A percentile compares a stretch with the other conserved stretches of the same genome.
Evolutionary conservation across 192 early-diverging fungal species (phyloP).

Genomic region (Backusella tuberculispora): DNA sequence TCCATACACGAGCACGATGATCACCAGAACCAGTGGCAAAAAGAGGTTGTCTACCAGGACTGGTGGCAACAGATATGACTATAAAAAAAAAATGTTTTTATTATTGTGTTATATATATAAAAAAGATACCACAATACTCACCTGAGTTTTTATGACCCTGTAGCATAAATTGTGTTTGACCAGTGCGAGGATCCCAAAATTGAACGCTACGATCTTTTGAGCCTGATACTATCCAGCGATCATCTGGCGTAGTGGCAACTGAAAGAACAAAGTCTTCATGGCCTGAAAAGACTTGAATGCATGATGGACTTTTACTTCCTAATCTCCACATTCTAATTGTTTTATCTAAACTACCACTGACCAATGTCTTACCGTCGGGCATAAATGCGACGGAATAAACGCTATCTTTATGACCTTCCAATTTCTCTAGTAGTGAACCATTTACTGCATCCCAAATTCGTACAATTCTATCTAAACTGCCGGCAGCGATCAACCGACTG

Average conservation of each 20-base stretch:
- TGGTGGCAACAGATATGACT: constrained; percentile 94
- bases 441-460: constrained; percentile 90
- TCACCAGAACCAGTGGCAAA: constrained; percentile 99
- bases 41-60: constrained; percentile 70
- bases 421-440: constrained; percentile 79
- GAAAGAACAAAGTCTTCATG: constrained; percentile 95
- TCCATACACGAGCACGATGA: constrained; percentile 91
- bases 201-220: constrained; percentile 93
- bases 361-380: constrained; percentile 89
- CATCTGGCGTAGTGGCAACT: constrained; percentile 84
- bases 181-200: constrained; percentile 88
- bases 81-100: constrained; percentile 15
- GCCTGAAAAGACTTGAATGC: constrained; percentile 47
- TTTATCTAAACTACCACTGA: constrained; percentile 92
- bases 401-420: constrained; percentile 95
- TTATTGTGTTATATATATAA: not conserved
- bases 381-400: constrained; percentile 97
- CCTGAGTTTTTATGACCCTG: constrained; percentile 98
- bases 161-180: constrained; percentile 79
- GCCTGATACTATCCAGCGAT: constrained; percentile 90
- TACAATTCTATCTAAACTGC: constrained; percentile 92
- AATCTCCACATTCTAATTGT: constrained; percentile 94
- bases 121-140: constrained; percentile 32
- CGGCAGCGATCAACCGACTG: constrained; percentile 86
- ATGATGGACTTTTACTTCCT: constrained; percentile 36